A percentile compares a stretch with the other conserved stretches of the same genome.
Evolutionary conservation across 2,329 filamentous ascomycete genomes (phyloP).

Genomic region (Proliferodiscus dingleyae): DNA sequence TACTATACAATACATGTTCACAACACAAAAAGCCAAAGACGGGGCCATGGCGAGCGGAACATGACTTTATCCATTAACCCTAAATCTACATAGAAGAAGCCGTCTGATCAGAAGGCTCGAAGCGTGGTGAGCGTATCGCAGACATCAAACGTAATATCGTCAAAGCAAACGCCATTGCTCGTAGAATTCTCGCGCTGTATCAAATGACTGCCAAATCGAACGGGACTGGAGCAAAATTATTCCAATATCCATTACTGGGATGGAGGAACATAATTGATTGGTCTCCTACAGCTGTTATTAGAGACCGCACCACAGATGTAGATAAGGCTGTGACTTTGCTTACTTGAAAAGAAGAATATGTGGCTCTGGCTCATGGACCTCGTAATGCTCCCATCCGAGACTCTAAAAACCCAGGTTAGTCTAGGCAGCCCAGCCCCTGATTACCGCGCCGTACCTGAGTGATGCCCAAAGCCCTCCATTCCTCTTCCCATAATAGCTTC

Average conservation of each 20-base stretch:
- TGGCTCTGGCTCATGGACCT: conserved; percentile 97
- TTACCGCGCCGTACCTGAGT: conserved; percentile 67
- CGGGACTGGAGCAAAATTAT: conserved; percentile 12
- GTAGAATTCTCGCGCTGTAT: conserved; percentile 23
- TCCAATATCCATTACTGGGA: conserved; percentile 20
- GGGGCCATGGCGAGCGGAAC: conserved; percentile 9
- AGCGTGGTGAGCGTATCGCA: conserved; percentile 24
- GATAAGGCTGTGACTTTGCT: conserved; percentile 34
- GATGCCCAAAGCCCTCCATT: conserved; percentile 95
- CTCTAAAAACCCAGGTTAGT: conserved; percentile 53
- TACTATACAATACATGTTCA: background rate
- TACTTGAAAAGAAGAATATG: conserved; percentile 99
- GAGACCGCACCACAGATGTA: conserved; percentile 1
- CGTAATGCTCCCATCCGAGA: conserved; percentile 98
- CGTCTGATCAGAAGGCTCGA: conserved; percentile 20
- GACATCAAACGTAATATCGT: conserved; percentile 32
- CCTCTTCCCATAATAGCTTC: conserved; percentile 96
- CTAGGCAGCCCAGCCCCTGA: background rate
- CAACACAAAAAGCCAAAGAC: conserved; percentile 1
- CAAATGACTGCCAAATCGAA: conserved; percentile 24
- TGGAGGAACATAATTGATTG: conserved; percentile 24
- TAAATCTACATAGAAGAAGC: conserved; percentile 28
- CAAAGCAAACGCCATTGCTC: conserved; percentile 26
- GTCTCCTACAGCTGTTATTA: conserved; percentile 26
- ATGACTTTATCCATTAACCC: conserved; percentile 27